Evolutionary conservation across 495 filamentous ascomycete species (phyloP).

Genomic region (Neurospora africana): DNA sequence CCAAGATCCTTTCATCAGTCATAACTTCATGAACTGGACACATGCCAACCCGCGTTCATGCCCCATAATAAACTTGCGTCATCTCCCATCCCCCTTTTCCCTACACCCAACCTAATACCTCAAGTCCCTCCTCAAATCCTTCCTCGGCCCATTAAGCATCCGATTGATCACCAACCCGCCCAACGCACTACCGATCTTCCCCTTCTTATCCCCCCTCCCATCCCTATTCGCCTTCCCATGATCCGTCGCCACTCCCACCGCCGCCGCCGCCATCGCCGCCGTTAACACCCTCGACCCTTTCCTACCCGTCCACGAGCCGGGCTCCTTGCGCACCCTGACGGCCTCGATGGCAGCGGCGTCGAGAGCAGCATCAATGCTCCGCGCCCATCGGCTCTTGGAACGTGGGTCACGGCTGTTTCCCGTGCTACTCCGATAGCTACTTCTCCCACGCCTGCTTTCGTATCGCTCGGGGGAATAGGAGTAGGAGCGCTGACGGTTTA

Average conservation of each 20-base stretch:
- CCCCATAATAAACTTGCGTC: background rate
- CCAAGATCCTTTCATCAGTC: background rate
- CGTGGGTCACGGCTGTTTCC: background rate
- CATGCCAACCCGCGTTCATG: background rate
- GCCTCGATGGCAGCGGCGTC: slow-evolving; percentile 33
- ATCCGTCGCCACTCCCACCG: slow-evolving; percentile 25
- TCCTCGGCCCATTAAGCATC: slow-evolving; percentile 20
- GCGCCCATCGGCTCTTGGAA: slow-evolving; percentile 1
- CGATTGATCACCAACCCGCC: slow-evolving; percentile 21
- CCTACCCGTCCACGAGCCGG: slow-evolving; percentile 28
- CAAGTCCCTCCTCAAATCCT: slow-evolving; percentile 12
- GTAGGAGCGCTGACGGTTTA: background rate
- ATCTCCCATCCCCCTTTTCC: background rate
- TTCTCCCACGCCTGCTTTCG: background rate
- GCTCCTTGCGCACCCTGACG: slow-evolving; percentile 32
- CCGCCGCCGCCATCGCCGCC: slow-evolving; percentile 34
- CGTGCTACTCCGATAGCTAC: background rate
- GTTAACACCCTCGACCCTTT: slow-evolving; percentile 31
- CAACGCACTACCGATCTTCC: slow-evolving; percentile 10
- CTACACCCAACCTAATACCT: background rate
- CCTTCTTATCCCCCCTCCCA: slow-evolving; percentile 5
- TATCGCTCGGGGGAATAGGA: background rate
- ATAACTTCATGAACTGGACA: background rate
- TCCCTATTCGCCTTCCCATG: background rate
- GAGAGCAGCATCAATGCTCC: slow-evolving; percentile 19